Evolutionary conservation across 139 green algal genomes (phyloP).

Genomic region (Coccomyxa sp.): DNA sequence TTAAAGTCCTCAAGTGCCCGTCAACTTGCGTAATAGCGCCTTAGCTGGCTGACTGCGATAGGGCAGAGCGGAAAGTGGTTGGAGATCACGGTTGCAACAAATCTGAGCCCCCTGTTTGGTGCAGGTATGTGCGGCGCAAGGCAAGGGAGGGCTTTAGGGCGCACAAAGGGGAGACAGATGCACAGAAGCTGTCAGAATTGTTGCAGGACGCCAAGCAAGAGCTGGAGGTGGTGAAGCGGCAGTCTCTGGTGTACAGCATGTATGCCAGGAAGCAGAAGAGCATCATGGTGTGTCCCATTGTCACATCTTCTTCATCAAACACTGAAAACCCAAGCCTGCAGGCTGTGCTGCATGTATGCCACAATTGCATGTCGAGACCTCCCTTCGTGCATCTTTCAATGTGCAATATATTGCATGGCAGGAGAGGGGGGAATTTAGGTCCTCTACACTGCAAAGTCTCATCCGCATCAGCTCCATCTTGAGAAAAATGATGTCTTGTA

Average conservation of each 20-base stretch:
- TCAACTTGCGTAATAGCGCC: background rate
- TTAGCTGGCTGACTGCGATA: no score
- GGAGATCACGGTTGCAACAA: no score
- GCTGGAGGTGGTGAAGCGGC: slow-evolving; percentile 52
- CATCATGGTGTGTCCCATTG: slow-evolving; percentile 46
- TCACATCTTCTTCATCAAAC: background rate
- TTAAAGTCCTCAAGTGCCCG: background rate
- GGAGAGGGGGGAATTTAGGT: no score
- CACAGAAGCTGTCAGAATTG: slow-evolving; percentile 15
- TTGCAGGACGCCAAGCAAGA: slow-evolving; percentile 38
- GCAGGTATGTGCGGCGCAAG: slow-evolving; percentile 61
- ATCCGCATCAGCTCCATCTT: no score
- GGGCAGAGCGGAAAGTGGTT: no score
- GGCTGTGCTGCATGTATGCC: no score
- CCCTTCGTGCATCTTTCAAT: no score
- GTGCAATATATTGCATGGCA: no score
- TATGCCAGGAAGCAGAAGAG: slow-evolving; percentile 63
- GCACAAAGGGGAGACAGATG: slow-evolving; percentile 11
- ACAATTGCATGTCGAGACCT: no score
- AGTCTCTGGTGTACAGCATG: slow-evolving; percentile 62
- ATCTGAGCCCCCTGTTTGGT: background rate
- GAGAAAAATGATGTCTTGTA: background rate
- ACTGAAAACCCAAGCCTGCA: no score
- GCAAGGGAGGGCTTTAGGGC: slow-evolving; percentile 44
- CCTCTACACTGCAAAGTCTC: no score